phyloP scores from a whole-genome alignment of 495 filamentous ascomycete genomes.

The Talaromyces adpressus region DNA sequence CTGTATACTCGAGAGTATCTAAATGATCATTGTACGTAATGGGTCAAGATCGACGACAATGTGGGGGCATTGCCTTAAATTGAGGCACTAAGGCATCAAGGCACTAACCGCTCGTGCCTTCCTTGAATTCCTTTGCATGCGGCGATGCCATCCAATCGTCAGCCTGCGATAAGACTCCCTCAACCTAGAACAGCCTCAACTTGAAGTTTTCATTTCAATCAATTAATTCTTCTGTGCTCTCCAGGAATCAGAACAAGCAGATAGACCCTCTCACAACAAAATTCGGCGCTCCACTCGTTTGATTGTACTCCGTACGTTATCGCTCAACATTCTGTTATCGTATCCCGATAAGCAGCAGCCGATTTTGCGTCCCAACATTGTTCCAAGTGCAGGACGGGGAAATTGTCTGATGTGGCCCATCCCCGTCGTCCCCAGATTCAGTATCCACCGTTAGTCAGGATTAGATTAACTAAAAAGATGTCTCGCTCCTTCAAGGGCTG shows the following conservation, averaged over 20 bases:
- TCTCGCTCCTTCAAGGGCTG: conserved; percentile 36
- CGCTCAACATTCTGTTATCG: not conserved
- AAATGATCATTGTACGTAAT: not conserved
- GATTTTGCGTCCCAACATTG: not conserved
- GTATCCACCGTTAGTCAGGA: not conserved
- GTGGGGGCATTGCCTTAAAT: not conserved
- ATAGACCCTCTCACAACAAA: not conserved
- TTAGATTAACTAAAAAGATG: conserved; percentile 18
- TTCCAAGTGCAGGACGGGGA: not conserved
- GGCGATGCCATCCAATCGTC: not conserved
- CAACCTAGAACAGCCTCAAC: not conserved
- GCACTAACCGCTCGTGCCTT: not conserved
- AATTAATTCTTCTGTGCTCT: not conserved
- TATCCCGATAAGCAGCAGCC: not conserved
- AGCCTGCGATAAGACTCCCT: not conserved
- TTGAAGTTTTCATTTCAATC: not conserved
- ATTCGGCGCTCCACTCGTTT: not conserved
- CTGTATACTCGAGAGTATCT: not conserved
- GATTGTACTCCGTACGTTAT: not conserved
- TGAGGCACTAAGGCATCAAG: not conserved
- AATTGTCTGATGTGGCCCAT: not conserved
- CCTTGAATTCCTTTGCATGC: not conserved
- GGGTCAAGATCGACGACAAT: not conserved
- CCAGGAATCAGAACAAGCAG: not conserved
- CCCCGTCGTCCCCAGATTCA: not conserved